Conservation (phyloP, 345 rosid species). For the Rhodamnia argentea region DNA sequence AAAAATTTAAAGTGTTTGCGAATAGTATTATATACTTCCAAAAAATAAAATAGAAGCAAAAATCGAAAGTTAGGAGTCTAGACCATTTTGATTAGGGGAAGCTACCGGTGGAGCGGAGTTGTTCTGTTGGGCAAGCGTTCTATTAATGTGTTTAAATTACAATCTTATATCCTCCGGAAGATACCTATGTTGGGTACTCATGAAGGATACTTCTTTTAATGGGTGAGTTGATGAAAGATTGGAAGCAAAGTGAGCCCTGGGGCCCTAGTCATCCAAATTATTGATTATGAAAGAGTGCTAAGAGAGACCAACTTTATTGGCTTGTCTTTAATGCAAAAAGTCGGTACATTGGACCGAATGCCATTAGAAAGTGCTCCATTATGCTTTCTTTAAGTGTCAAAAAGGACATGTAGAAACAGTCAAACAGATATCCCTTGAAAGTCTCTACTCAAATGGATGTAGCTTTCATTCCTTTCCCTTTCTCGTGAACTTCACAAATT, state of each 20-base stretch:
- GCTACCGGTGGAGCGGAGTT: no score
- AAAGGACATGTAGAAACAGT: no score
- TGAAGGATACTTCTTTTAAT: neutral
- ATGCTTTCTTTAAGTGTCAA: neutral
- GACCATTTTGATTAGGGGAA: neutral
- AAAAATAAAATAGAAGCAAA: neutral
- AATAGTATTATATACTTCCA: neutral
- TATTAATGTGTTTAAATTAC: neutral
- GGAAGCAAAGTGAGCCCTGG: neutral
- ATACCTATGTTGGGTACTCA: neutral
- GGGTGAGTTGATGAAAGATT: neutral
- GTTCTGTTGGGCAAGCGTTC: no score
- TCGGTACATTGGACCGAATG: neutral
- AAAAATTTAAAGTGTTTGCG: neutral
- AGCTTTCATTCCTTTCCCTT: neutral
- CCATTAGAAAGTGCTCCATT: neutral
- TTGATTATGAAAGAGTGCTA: neutral
- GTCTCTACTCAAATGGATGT: neutral
- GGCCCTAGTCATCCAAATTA: neutral
- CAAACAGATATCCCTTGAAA: neutral
- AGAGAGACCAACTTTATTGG: neutral
- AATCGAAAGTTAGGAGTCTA: neutral
- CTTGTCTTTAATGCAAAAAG: neutral
- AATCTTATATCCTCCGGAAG: neutral
- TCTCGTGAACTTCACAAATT: neutral